phyloP scores from a whole-genome alignment of 257 asterid genomes.

The Phtheirospermum japonicum region DNA sequence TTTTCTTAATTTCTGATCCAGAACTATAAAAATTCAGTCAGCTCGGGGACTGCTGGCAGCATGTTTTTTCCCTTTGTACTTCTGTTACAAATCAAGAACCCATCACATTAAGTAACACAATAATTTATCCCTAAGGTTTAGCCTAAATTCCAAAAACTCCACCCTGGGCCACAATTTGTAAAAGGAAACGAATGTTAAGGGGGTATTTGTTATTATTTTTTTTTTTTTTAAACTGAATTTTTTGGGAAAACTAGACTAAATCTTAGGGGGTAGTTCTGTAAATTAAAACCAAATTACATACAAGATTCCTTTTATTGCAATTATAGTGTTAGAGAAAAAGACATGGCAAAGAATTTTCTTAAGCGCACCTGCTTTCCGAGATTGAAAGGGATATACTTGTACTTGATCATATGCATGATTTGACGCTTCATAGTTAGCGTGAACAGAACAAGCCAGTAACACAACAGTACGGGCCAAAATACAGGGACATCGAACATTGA shows the following conservation, averaged over 20 bases:
- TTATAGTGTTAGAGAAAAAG: background rate
- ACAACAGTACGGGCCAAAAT: conserved; percentile 86
- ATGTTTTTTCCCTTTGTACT: conserved; percentile 61
- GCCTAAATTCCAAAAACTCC: background rate
- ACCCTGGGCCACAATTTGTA: too few relatives aligned
- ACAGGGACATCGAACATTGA: conserved; percentile 89
- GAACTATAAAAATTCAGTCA: conserved; percentile 45
- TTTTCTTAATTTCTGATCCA: conserved; percentile 12
- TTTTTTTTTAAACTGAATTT: background rate
- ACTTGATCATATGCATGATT: conserved; percentile 87
- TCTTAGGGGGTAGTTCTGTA: background rate
- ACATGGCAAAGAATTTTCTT: background rate
- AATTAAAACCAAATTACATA: background rate
- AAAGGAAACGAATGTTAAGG: too few relatives aligned
- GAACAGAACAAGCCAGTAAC: conserved; percentile 85
- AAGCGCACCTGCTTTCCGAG: conserved; percentile 78
- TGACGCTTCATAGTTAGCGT: conserved; percentile 91
- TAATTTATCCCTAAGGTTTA: background rate
- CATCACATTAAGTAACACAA: background rate
- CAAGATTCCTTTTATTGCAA: background rate
- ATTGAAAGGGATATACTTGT: conserved; percentile 77
- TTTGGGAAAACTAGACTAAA: background rate
- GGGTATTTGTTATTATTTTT: too few relatives aligned
- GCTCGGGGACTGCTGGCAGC: conserved; percentile 55
- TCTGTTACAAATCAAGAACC: conserved; percentile 46